Base-by-base conservation (phyloP, 2,329 filamentous ascomycete genomes). In the Intubia oerlemansii region DNA sequence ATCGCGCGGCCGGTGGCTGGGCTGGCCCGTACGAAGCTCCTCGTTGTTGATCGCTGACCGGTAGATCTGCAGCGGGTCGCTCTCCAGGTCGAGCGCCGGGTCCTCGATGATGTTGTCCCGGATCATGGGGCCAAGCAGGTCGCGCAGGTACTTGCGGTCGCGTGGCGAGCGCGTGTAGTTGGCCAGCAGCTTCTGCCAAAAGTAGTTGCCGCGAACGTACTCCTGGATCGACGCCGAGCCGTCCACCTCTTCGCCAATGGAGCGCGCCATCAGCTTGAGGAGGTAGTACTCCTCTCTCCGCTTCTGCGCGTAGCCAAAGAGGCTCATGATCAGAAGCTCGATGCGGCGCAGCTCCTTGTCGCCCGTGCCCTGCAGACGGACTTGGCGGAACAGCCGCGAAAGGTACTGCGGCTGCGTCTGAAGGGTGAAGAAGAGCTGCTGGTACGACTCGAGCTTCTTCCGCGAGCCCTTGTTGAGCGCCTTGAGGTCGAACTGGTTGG, bases 261-360 rank as follows among this genome's bases (percentile, higher is more conserved):
- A 84, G 29, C 77, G 64, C 11, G 74, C 62, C 32, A 98, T 72
- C 14, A 95, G 60, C 52, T 91, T 93, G 35, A 98, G 57, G 5
- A 98, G 61, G 48, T 93, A 92, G 53, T 95, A 98, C 46, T 98
- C 88, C 49, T 98, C 88, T 45, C 88, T 65, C 37, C 84, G 68
- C 57, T 95, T 98, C 48, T 98, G 88, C 1, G 88, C 85, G 44
- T 95, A 92, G 14, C 88, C 90, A 43, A 95, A 98, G 19, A 95
- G 60, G 8, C 82, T 80, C 82, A 98, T 93, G 51, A 91, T 80
- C 35, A 98, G 57, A 36, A 88, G 77, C 49, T 93, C 85, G 31
- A 92, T 77, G 28, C 81, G 70, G 53, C 92, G 92, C 47, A 72
- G 76, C 43, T 98, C 88, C 50, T 88, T 90, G 43, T 98, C 88